A percentile compares a stretch with the other conserved stretches of the same genome.
Evolutionary conservation across 2,329 filamentous ascomycete species (phyloP).

Genomic region (Fusarium zealandicum): DNA sequence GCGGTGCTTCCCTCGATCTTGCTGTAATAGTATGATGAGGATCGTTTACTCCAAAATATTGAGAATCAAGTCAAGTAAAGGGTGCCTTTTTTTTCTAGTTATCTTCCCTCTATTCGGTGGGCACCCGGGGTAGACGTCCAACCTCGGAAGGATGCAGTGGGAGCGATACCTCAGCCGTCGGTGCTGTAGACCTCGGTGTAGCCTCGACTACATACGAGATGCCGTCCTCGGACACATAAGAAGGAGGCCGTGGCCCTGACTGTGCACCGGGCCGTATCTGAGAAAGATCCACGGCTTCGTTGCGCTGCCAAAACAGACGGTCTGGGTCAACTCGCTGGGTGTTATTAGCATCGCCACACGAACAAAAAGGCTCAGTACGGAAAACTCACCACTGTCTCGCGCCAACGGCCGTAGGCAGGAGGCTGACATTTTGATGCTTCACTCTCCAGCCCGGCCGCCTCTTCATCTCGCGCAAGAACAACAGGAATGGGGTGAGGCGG

Average conservation of each 20-base stretch:
- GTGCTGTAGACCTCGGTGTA: slow-evolving; percentile 63
- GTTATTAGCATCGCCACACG: slow-evolving; percentile 12
- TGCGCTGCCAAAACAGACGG: slow-evolving; percentile 81
- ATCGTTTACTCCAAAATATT: no score
- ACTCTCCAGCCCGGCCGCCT: slow-evolving; percentile 64
- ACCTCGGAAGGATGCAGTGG: slow-evolving; percentile 59
- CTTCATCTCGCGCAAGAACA: slow-evolving; percentile 76
- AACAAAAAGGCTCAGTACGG: neutral
- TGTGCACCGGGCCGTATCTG: slow-evolving; percentile 36
- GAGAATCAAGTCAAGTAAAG: no score
- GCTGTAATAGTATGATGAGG: no score
- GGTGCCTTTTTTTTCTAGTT: no score
- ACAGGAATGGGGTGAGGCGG: slow-evolving; percentile 79
- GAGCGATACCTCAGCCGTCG: slow-evolving; percentile 53
- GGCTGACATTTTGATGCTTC: slow-evolving; percentile 68
- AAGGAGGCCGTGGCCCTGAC: slow-evolving; percentile 67
- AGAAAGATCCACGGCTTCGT: slow-evolving; percentile 49
- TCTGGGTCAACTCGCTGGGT: slow-evolving; percentile 77
- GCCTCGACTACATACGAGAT: slow-evolving; percentile 76
- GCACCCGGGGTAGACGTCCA: slow-evolving; percentile 40
- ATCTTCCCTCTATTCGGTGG: slow-evolving; percentile 10
- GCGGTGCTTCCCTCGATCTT: no score
- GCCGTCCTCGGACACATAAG: slow-evolving; percentile 78
- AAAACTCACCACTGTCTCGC: slow-evolving; percentile 76
- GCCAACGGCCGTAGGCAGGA: slow-evolving; percentile 86